These are phyloP conservation scores for Peronospora tabacina DNA, from an alignment of 352 stramenopile species.

Conservation along the genomic window DNA sequence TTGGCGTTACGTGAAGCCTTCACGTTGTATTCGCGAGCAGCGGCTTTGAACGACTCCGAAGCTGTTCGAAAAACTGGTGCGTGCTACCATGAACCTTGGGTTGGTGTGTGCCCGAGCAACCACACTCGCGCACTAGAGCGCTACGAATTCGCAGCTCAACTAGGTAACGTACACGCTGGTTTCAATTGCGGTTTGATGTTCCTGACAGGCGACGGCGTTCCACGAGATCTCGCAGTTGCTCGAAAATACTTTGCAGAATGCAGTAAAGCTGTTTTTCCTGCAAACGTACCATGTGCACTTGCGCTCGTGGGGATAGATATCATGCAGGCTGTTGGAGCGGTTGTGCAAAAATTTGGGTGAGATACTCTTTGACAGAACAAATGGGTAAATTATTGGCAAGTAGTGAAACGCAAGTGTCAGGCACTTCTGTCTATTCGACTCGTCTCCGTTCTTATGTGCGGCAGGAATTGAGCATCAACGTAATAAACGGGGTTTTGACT, in stretches of 20 bases:
- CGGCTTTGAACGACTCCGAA: constrained; percentile 62
- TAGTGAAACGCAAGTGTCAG: constrained; percentile 2
- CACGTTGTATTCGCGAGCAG: constrained; percentile 42
- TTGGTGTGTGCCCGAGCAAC: constrained; percentile 45
- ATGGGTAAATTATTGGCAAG: constrained; percentile 19
- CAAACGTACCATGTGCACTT: constrained; percentile 53
- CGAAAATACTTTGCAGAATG: constrained; percentile 48
- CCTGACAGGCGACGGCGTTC: constrained; percentile 39
- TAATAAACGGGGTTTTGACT: constrained; percentile 14
- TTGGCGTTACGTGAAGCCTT: constrained; percentile 39
- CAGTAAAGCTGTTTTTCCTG: constrained; percentile 41
- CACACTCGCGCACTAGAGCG: constrained; percentile 40
- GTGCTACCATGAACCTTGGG: constrained; percentile 61
- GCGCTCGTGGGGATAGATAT: constrained; percentile 33
- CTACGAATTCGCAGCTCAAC: constrained; percentile 41
- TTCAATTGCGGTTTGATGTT: constrained; percentile 62
- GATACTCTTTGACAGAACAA: not conserved
- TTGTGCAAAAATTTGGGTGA: constrained; percentile 4
- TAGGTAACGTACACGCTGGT: constrained; percentile 54
- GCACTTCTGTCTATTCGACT: constrained; percentile 28
- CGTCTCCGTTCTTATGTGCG: constrained; percentile 6
- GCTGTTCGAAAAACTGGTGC: constrained; percentile 54
- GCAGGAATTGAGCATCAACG: constrained; percentile 15
- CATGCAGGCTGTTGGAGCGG: constrained; percentile 6
- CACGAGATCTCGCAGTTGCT: constrained; percentile 32